Evolutionary conservation across 2,329 filamentous ascomycete species (phyloP), one percentile per base, ranked within the genome.

Genomic region (Lasiodiplodia citricola): DNA sequence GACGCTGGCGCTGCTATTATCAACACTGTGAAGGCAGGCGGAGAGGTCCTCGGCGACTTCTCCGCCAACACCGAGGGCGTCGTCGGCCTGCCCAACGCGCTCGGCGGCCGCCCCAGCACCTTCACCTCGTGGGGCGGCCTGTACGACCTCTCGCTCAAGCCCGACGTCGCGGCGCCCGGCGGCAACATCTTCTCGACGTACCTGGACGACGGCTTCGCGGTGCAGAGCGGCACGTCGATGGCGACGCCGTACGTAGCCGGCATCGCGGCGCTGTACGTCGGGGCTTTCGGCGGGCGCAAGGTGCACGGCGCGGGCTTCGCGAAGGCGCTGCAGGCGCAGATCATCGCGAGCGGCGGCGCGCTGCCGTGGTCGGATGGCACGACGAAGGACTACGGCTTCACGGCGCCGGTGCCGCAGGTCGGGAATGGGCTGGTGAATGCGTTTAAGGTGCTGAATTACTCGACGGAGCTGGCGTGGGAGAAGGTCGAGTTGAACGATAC

Each of bases 401-500:
- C 79, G 52, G 77, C 75, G 0, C 87, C 88, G 0, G 85, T 88
- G 14, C 77, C 85, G 3, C 88, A 91, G 74, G 87, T 90, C 72
- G 89, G 89, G 13, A 85, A 79, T 35, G 89, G 89, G 47, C 79
- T 90, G 14, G 79, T 91, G 60, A 86, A 89, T 72, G 88, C 87
- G 4, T 85, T 86, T 70, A 86, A 89, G 68, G 87, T 87, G 3
- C 86, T 88, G 6, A 83, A 86, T 71, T 80, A 85, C 18, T 86
- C 82, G 2, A 84, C 85, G 2, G 73, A 87, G 14, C 79, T 90
- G 23, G 85, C 83, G 72, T 83, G 82, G 11, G 86, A 86, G n/a
- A 87, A 84, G 75, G 77, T 91, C 16, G 84, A 86, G 3, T 90
- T 90, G 79, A 90, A 91, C 74, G 88, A 91, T 75, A 88, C 87